Evolutionary conservation across 2,329 filamentous ascomycete species (phyloP), one percentile per base, ranked within the genome.

Genomic region (Penicillium italicum): DNA sequence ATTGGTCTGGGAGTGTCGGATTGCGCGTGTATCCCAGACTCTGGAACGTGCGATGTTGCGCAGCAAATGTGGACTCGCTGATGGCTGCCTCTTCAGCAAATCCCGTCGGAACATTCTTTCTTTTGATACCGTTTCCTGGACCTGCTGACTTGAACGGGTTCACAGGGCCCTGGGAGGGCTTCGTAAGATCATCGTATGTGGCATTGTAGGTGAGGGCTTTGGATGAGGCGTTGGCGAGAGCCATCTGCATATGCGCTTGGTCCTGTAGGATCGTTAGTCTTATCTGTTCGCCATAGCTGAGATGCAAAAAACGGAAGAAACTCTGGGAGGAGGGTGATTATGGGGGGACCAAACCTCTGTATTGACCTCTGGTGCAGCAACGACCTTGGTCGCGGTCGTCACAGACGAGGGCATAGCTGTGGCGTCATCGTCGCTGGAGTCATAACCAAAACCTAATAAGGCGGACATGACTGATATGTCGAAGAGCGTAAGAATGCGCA

Each of bases 41-140:
- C 71, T 93, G 87, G 57, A 94, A 83, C 1, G 91, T 91, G 55
- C 91, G 87, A 71, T 97, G 92, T 62, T 94, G 91, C 67, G 84
- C 85, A 64, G 90, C 85, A 72, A 99, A 99, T 0, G 90, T 91
- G 61, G 93, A 85, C 68, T 97, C 94, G 72, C 90, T 96, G 61
- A 99, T 85, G 64, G 85, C 89, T 0, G 89, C 91, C 74, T 99
- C 93, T 64, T 94, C 84, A 2, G 94, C 94, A 66, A 84, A 88
- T 11, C 94, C 94, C 0, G 94, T 97, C 11, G 90, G 81, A 1
- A 92, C 81, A 59, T 91, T 93, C 69, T 92, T 93, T 57, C 89
- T 85, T 74, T 92, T 93, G 56, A 85, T 71, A 1, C 76, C 74
- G 46, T 77, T 82, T 20, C 64, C 69, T 14, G 74, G 71, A 18